Conservation (phyloP, 768 basidiomycete genomes). For the Termitomyces bulborhizus region DNA sequence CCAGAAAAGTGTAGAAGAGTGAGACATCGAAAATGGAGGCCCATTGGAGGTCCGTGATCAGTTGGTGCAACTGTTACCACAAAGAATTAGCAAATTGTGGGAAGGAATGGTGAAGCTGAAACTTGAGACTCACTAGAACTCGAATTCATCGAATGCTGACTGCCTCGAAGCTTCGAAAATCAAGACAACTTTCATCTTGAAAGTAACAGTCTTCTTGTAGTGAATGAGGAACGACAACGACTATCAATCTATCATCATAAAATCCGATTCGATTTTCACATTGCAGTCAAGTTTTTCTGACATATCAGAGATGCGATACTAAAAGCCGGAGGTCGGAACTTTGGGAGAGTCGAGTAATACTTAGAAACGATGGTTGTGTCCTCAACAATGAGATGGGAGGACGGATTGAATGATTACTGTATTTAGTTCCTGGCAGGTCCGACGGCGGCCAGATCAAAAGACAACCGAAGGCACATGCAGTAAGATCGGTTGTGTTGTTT, state of each 20-base stretch:
- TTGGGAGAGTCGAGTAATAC: no score
- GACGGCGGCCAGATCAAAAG: not conserved
- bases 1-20: not conserved
- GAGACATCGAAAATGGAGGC: not conserved
- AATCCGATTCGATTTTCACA: not conserved
- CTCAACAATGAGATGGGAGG: not conserved
- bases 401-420: constrained; percentile 4
- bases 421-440: not conserved
- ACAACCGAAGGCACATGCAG: not conserved
- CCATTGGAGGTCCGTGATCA: constrained; percentile 1
- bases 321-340: not conserved
- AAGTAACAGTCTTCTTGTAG: not conserved
- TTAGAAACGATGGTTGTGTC: not conserved
- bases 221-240: not conserved
- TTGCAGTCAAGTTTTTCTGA: not conserved
- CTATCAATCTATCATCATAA: not conserved
- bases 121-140: no score
- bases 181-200: not conserved
- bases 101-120: not conserved
- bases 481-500: not conserved
- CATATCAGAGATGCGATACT: not conserved
- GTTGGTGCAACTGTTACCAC: not conserved
- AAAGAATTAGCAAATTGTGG: not conserved
- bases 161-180: not conserved
- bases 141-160: not conserved